phyloP scores from a whole-genome alignment of 805 yeast species.

The Yarrowia phangngaensis region DNA sequence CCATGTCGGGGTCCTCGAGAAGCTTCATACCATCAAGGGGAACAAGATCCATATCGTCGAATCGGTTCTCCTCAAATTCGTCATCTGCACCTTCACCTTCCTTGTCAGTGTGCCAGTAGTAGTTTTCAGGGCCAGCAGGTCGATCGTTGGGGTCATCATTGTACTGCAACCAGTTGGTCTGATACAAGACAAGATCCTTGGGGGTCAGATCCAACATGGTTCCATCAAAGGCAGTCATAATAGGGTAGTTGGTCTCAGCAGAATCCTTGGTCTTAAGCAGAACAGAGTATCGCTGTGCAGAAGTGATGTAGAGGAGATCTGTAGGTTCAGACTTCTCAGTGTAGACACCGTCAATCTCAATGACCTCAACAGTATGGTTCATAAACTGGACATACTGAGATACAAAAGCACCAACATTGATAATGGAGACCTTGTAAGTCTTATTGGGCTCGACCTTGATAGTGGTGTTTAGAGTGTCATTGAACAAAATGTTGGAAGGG shows the following conservation, averaged over 20 bases:
- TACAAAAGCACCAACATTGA: constrained; percentile 86
- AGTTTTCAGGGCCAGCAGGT: constrained; percentile 46
- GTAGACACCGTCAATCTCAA: constrained; percentile 89
- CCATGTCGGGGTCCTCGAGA: constrained; percentile 61
- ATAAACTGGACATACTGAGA: constrained; percentile 87
- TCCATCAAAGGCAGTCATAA: constrained; percentile 76
- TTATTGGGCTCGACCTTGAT: constrained; percentile 72
- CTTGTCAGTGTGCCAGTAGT: constrained; percentile 28
- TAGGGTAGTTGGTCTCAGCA: constrained; percentile 64
- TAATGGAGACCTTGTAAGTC: constrained; percentile 75
- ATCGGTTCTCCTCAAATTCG: constrained; percentile 41
- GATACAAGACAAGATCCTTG: constrained; percentile 58
- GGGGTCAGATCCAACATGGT: constrained; percentile 79
- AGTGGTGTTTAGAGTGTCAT: constrained; percentile 59
- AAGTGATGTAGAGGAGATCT: constrained; percentile 69
- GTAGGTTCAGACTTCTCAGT: constrained; percentile 67
- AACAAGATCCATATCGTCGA: constrained; percentile 74
- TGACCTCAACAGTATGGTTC: constrained; percentile 78
- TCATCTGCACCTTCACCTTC: constrained; percentile 46
- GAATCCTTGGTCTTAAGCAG: constrained; percentile 67
- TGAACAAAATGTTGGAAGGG: constrained; percentile 75
- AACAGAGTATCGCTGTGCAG: constrained; percentile 88
- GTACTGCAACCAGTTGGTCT: constrained; percentile 71
- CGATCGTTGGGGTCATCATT: constrained; percentile 49
- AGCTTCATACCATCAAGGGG: constrained; percentile 58